These are phyloP conservation scores for Geotrichum reessii DNA, from an alignment of 1,139 yeast species.

Conservation along the genomic window DNA sequence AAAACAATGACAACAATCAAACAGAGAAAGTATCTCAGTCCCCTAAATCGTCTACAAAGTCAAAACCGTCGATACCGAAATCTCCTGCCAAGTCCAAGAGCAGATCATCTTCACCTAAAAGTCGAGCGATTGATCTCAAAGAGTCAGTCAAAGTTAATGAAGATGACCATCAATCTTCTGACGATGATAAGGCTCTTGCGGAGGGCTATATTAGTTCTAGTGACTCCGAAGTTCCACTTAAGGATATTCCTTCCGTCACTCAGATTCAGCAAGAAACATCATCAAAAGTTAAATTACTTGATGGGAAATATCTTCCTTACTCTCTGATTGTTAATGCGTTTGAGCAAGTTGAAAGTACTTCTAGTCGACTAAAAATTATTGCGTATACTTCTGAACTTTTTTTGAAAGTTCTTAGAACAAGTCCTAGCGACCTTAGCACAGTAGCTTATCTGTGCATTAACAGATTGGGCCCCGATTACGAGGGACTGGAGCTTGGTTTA, in stretches of 20 bases:
- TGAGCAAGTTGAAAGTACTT: constrained; percentile 67
- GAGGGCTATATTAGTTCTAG: background rate
- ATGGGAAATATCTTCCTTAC: constrained; percentile 14
- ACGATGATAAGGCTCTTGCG: background rate
- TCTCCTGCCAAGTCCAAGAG: background rate
- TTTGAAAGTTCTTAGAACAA: constrained; percentile 50
- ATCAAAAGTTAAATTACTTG: constrained; percentile 8
- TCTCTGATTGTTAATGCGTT: constrained; percentile 53
- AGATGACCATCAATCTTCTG: background rate
- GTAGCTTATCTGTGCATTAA: constrained; percentile 82
- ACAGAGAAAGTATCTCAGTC: background rate
- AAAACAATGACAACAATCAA: background rate
- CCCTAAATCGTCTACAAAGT: background rate
- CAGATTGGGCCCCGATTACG: constrained; percentile 91
- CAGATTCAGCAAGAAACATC: constrained; percentile 4
- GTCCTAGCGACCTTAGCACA: constrained; percentile 57
- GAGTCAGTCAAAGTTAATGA: background rate
- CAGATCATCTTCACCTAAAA: background rate
- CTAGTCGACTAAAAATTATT: constrained; percentile 76
- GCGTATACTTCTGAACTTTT: constrained; percentile 69
- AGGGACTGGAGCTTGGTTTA: constrained; percentile 83
- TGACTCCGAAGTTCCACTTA: background rate
- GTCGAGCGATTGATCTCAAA: background rate
- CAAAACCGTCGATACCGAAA: background rate
- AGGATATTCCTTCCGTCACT: background rate